phyloP scores from a whole-genome alignment of 768 basidiomycete genomes.

The Pleurotus pulmonarius region DNA sequence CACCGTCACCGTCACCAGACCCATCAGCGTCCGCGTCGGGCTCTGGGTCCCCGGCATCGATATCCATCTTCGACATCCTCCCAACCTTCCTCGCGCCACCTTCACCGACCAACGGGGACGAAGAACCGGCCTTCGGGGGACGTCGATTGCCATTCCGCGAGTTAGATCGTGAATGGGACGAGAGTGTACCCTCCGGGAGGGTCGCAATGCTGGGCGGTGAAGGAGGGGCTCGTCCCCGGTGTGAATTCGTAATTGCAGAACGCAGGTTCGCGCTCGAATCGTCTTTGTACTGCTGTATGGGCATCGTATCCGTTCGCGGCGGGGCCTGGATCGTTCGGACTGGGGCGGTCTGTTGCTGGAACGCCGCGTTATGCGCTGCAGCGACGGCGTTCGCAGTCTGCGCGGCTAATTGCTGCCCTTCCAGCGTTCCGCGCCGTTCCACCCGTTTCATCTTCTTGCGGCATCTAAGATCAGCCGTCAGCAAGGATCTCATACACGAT shows the following conservation, averaged over 20 bases:
- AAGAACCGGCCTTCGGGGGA: background rate
- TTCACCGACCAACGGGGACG: conserved; percentile 13
- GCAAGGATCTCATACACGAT: background rate
- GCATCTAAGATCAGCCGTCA: conserved; percentile 38
- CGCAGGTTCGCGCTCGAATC: conserved; percentile 1
- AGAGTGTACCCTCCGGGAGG: conserved; percentile 1
- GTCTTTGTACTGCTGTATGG: background rate
- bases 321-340: background rate
- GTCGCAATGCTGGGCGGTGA: conserved; percentile 13
- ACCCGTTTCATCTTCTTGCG: conserved; percentile 87
- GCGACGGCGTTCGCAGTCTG: conserved; percentile 12
- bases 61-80: conserved; percentile 12
- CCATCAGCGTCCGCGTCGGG: conserved; percentile 13
- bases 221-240: conserved; percentile 7
- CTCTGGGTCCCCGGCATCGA: conserved; percentile 18
- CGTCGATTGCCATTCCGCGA: conserved; percentile 16
- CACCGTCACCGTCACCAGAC: conserved; percentile 18
- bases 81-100: conserved; percentile 9
- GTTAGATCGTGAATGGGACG: conserved; percentile 16
- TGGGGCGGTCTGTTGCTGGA: conserved; percentile 3
- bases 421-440: conserved; percentile 67
- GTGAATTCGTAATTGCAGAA: conserved; percentile 6
- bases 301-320: background rate
- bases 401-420: conserved; percentile 28
- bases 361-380: conserved; percentile 9